Percentiles rank a stretch among this genome's conserved stretches.
These are phyloP conservation scores for Ophiostoma montium DNA, from an alignment of 2,329 filamentous ascomycete genomes.

Conservation along the genomic window DNA sequence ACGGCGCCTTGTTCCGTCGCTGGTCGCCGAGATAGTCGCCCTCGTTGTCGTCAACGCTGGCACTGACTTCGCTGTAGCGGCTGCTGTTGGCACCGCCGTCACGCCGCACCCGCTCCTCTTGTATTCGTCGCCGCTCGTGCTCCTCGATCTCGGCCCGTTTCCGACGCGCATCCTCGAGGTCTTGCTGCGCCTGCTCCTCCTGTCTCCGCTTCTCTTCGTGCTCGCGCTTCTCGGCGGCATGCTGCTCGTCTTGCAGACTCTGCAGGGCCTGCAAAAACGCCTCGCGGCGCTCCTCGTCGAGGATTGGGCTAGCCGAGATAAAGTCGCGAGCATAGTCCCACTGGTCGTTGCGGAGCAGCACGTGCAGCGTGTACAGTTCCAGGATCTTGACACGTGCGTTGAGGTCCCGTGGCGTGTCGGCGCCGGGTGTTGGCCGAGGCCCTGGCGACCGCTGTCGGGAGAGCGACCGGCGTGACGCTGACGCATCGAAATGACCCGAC, in stretches of 20 bases:
- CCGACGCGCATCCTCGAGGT: slow-evolving; percentile 42
- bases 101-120: slow-evolving; percentile 37
- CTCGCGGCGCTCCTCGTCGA: slow-evolving; percentile 85
- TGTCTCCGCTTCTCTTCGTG: slow-evolving; percentile 42
- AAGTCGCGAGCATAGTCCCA: slow-evolving; percentile 95
- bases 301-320: slow-evolving; percentile 68
- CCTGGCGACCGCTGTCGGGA: slow-evolving; percentile 22
- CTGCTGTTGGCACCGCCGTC: slow-evolving; percentile 35
- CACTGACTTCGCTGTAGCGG: background rate
- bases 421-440: slow-evolving; percentile 35
- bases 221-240: slow-evolving; percentile 53
- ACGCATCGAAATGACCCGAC: slow-evolving; percentile 41
- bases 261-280: slow-evolving; percentile 78
- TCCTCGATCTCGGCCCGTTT: slow-evolving; percentile 46
- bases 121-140: slow-evolving; percentile 34
- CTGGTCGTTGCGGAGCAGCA: slow-evolving; percentile 83
- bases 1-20: slow-evolving; percentile 44
- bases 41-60: background rate
- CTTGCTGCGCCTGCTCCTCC: slow-evolving; percentile 40
- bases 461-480: slow-evolving; percentile 20
- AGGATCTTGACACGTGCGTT: slow-evolving; percentile 79
- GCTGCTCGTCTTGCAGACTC: slow-evolving; percentile 69
- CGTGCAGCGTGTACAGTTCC: slow-evolving; percentile 88
- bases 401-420: slow-evolving; percentile 72
- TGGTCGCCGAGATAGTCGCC: slow-evolving; percentile 24